Conservation (phyloP, 2,329 filamentous ascomycete genomes). For the Harringtonia aguacate region DNA sequence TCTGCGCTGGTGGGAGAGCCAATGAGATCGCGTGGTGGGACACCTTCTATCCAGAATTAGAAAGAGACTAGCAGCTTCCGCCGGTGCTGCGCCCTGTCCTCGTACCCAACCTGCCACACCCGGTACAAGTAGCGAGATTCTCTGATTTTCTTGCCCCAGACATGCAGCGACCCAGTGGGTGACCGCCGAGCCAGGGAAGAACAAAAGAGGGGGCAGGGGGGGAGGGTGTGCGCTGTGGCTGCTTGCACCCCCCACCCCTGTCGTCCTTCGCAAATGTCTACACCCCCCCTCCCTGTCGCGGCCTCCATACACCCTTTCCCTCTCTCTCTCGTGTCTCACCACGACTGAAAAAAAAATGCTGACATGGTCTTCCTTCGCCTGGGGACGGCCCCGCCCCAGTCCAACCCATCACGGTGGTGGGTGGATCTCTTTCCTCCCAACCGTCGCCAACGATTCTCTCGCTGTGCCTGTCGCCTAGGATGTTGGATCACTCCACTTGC, state of each 20-base stretch:
- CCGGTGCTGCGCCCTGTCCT: conserved; percentile 21
- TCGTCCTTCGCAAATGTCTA: background rate
- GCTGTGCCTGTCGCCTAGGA: conserved; percentile 1
- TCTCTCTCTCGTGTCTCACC: conserved; percentile 5
- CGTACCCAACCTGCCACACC: conserved; percentile 11
- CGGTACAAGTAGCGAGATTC: conserved; percentile 19
- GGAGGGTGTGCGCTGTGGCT: background rate
- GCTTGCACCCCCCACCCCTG: background rate
- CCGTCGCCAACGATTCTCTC: conserved; percentile 6
- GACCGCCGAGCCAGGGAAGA: conserved; percentile 1
- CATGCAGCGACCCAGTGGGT: background rate
- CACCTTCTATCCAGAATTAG: conserved; percentile 25
- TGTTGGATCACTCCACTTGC: conserved; percentile 14
- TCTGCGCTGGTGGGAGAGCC: too few species aligned
- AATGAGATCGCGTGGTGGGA: conserved; percentile 5
- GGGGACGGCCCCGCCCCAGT: conserved; percentile 5
- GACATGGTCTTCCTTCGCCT: conserved; percentile 1
- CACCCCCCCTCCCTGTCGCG: background rate
- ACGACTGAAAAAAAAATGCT: conserved; percentile 4
- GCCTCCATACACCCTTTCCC: conserved; percentile 1
- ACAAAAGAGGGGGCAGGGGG: conserved; percentile 15
- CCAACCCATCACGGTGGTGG: conserved; percentile 7
- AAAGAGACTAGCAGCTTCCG: conserved; percentile 14
- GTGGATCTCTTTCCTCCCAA: conserved; percentile 9
- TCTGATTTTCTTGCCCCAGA: conserved; percentile 24